These are phyloP conservation scores for Babesia gibsoni DNA, from an alignment of 169 alveolate genomes.

Conservation along the genomic window DNA sequence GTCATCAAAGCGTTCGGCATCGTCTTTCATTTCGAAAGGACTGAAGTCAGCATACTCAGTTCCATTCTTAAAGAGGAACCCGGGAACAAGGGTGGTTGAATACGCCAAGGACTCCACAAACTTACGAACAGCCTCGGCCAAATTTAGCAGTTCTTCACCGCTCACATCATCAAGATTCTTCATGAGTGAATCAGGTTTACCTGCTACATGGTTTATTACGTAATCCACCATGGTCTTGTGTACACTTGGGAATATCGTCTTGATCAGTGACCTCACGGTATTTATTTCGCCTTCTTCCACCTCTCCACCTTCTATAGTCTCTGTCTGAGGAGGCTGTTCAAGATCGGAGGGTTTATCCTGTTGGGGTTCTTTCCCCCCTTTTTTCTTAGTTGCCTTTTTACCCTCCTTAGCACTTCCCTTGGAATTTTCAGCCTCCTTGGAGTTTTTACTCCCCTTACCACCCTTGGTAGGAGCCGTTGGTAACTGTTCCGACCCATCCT, in stretches of 20 bases:
- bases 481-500: neutral
- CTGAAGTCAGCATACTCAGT: constrained; percentile 53
- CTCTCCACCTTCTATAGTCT: neutral
- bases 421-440: neutral
- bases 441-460: neutral
- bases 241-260: constrained; percentile 42
- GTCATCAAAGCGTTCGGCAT: constrained; percentile 44
- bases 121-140: constrained; percentile 28
- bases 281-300: neutral
- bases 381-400: neutral
- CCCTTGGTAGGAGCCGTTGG: neutral
- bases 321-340: too few relatives aligned
- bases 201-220: neutral
- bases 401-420: neutral
- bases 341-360: too few relatives aligned
- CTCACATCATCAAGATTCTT: neutral
- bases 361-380: neutral
- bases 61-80: constrained; percentile 36
- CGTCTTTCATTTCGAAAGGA: constrained; percentile 32
- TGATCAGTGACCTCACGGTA: constrained; percentile 8
- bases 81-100: constrained; percentile 19
- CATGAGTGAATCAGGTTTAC: neutral
- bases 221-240: neutral
- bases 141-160: neutral
- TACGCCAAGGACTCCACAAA: constrained; percentile 9